Percentiles rank a stretch among this genome's conserved stretches.
phyloP scores from a whole-genome alignment of 2,329 filamentous ascomycete genomes.

The Fusarium continuum region DNA sequence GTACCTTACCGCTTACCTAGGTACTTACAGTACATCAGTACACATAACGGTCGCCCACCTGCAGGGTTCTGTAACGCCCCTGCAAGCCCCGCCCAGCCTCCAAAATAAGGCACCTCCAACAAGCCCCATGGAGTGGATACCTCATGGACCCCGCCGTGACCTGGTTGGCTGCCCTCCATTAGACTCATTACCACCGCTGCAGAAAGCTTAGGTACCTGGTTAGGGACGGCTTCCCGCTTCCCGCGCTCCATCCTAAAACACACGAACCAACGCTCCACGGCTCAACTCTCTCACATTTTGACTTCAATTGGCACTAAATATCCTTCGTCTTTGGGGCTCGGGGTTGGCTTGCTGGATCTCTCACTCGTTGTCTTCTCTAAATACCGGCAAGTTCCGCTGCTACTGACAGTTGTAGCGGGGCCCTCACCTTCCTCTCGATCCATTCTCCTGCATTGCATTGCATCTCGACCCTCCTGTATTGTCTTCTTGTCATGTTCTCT shows the following conservation, averaged over 20 bases:
- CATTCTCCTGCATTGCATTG: constrained; percentile 20
- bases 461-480: not conserved
- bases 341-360: not conserved
- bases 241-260: constrained; percentile 1
- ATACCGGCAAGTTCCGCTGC: constrained; percentile 3
- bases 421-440: constrained; percentile 1
- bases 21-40: no score
- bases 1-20: no score
- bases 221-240: constrained; percentile 19
- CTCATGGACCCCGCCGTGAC: not conserved
- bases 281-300: not conserved
- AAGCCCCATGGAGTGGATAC: constrained; percentile 1
- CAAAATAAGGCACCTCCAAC: constrained; percentile 2
- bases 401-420: constrained; percentile 33
- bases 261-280: constrained; percentile 23
- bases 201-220: not conserved
- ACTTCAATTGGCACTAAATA: not conserved
- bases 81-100: constrained; percentile 11
- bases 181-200: not conserved
- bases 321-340: no score
- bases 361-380: not conserved
- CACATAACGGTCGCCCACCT: constrained; percentile 9
- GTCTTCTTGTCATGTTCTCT: not conserved
- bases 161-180: not conserved
- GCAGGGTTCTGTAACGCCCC: constrained; percentile 9